These are phyloP conservation scores for Eucalyptus pumila DNA, from an alignment of 345 rosid species.

Conservation along the genomic window DNA sequence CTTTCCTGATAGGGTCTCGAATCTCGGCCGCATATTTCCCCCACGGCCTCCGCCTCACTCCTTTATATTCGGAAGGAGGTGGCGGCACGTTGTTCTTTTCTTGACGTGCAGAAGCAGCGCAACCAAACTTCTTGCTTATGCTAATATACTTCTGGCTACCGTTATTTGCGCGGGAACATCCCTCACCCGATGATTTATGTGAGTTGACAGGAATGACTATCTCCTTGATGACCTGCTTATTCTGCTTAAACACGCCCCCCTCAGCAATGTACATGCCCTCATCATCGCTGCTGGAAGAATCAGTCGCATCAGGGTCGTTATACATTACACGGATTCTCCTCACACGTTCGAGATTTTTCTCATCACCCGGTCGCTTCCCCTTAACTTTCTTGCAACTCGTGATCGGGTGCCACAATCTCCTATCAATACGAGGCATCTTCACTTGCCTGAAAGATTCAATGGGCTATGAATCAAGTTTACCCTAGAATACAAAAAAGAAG, in stretches of 20 bases:
- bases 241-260: not conserved
- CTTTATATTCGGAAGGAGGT: not conserved
- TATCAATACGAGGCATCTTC: not conserved
- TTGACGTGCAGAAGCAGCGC: not conserved
- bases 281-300: not conserved
- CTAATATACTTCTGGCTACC: not conserved
- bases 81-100: not conserved
- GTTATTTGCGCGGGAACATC: not conserved
- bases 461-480: not conserved
- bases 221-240: not conserved
- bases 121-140: not conserved
- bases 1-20: not conserved
- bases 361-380: not conserved
- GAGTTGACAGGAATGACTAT: not conserved
- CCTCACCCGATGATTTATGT: not conserved
- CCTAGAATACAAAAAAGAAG: not conserved
- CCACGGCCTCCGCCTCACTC: not conserved
- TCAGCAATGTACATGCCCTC: not conserved
- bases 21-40: not conserved
- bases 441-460: not conserved
- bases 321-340: not conserved
- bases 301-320: not conserved
- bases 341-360: not conserved
- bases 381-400: not conserved
- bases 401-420: not conserved